Conservation (phyloP, 2,329 filamentous ascomycete species). For the Fusarium pseudoanthophilum region DNA sequence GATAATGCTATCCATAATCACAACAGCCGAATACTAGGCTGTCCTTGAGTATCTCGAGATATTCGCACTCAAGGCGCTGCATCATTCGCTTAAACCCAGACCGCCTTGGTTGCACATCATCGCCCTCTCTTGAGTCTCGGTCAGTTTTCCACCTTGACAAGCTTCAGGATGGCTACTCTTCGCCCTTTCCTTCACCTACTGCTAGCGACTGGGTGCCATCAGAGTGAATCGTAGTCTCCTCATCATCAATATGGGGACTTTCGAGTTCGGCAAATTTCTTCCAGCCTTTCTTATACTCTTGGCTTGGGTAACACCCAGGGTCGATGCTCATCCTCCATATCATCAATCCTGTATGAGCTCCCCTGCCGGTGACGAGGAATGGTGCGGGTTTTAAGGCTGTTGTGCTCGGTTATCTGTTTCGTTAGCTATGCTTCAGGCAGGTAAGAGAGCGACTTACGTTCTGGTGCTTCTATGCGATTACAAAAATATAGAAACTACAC, state of each 20-base stretch:
- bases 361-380: no score
- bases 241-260: rapidly evolving
- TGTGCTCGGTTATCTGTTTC: rapidly evolving
- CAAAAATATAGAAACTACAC: rapidly evolving
- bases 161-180: not conserved
- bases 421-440: rapidly evolving
- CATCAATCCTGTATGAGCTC: rapidly evolving
- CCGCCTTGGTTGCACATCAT: no score
- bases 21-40: rapidly evolving
- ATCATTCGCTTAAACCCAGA: rapidly evolving
- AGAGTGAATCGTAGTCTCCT: rapidly evolving
- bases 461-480: rapidly evolving
- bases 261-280: rapidly evolving
- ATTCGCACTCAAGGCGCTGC: rapidly evolving
- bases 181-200: rapidly evolving
- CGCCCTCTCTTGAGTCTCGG: no score
- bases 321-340: rapidly evolving
- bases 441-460: rapidly evolving
- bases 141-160: not conserved
- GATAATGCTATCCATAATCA: rapidly evolving
- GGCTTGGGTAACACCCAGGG: rapidly evolving
- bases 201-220: not conserved
- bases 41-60: rapidly evolving
- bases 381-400: rapidly evolving
- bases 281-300: not conserved